Evolutionary conservation across 805 yeast genomes (phyloP).

Genomic region (Ogataea populi-albae): DNA sequence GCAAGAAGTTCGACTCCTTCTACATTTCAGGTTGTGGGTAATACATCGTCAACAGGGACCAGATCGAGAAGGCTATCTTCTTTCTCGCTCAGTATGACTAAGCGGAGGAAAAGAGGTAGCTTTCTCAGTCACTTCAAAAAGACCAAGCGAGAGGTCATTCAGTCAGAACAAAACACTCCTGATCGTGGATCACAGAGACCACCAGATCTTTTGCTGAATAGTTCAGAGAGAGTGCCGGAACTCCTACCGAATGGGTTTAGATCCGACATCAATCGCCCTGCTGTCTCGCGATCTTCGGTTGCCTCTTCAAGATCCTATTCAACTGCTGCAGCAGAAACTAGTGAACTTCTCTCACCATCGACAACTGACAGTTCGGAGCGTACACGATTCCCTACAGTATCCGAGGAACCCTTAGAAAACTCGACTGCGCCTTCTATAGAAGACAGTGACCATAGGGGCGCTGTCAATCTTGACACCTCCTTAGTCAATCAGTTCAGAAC

Average conservation of each 20-base stretch:
- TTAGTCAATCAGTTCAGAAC: slow-evolving; percentile 27
- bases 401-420: slow-evolving; percentile 2
- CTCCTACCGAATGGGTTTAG: too few species aligned
- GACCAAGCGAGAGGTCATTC: background rate
- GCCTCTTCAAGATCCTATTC: too few species aligned
- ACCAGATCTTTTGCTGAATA: background rate
- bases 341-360: too few species aligned
- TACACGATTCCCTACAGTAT: background rate
- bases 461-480: slow-evolving; percentile 10
- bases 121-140: slow-evolving; percentile 11
- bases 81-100: slow-evolving; percentile 6
- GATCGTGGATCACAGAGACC: background rate
- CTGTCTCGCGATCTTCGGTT: too few species aligned
- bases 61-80: slow-evolving; percentile 18
- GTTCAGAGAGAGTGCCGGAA: too few species aligned
- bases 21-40: too few species aligned
- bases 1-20: too few species aligned
- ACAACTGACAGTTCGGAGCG: slow-evolving; percentile 2
- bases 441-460: slow-evolving; percentile 11
- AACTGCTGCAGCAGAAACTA: slow-evolving; percentile 1
- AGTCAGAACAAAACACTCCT: too few species aligned
- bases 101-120: slow-evolving; percentile 9
- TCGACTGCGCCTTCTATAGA: too few species aligned
- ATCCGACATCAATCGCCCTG: too few species aligned
- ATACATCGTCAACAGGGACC: too few species aligned